These are phyloP conservation scores for Sarocladium brachiariae DNA, from an alignment of 2,329 filamentous ascomycete genomes.

Conservation along the genomic window DNA sequence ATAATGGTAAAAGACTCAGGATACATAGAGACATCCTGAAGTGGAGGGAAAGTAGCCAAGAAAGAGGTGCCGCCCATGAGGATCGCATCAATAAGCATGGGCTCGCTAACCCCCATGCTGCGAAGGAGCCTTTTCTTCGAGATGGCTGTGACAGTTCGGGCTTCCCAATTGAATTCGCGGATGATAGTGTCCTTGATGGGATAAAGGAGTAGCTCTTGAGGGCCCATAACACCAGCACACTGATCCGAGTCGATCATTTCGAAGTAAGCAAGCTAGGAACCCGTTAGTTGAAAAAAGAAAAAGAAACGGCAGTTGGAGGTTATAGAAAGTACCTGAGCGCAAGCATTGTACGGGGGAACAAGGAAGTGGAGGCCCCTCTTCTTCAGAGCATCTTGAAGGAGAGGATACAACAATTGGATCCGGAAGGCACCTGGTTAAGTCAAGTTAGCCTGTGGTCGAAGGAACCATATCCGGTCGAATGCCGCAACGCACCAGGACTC, in stretches of 20 bases:
- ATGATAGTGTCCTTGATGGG: constrained; percentile 73
- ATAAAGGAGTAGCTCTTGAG: constrained; percentile 79
- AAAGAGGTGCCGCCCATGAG: constrained; percentile 79
- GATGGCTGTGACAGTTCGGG: constrained; percentile 52
- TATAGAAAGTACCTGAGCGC: constrained; percentile 83
- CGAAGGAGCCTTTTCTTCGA: constrained; percentile 66
- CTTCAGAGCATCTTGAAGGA: constrained; percentile 68
- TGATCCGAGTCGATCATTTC: constrained; percentile 60
- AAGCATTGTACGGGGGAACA: constrained; percentile 81
- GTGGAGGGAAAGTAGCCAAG: constrained; percentile 69
- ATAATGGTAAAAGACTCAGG: constrained; percentile 57
- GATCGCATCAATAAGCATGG: constrained; percentile 76
- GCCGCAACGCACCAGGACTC: constrained; percentile 66
- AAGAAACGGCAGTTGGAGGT: no score
- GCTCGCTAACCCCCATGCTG: constrained; percentile 56
- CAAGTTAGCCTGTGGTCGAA: no score
- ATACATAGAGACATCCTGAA: constrained; percentile 54
- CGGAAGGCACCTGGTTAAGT: constrained; percentile 55
- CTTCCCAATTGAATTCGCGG: constrained; percentile 59
- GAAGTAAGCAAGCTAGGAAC: constrained; percentile 65
- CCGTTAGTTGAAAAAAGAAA: constrained; percentile 14
- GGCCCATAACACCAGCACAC: constrained; percentile 72
- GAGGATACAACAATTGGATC: constrained; percentile 65
- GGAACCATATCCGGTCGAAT: no score
- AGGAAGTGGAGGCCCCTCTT: constrained; percentile 66